Conservation (phyloP, 1,284 basidiomycete species). For the Veloboletus limbatus region DNA sequence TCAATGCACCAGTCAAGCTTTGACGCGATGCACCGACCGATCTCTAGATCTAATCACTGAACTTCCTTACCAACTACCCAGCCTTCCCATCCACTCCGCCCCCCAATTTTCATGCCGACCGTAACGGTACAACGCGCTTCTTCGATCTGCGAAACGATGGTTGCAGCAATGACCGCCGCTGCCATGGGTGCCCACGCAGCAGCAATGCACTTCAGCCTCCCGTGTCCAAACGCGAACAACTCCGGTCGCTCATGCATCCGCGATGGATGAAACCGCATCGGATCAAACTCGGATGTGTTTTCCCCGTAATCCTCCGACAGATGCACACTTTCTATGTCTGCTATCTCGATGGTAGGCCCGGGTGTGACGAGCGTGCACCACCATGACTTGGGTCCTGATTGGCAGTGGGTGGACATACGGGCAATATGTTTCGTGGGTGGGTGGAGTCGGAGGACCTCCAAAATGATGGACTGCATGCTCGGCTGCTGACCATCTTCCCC, state of each 20-base stretch:
- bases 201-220: conserved; percentile 45
- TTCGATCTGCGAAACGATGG: conserved; percentile 36
- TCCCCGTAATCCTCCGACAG: conserved; percentile 40
- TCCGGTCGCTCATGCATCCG: conserved; percentile 21
- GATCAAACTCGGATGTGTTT: conserved; percentile 39
- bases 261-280: conserved; percentile 38
- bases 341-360: conserved; percentile 23
- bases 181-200: conserved; percentile 52
- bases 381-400: conserved; percentile 5
- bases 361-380: conserved; percentile 8
- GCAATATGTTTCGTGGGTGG: conserved; percentile 53
- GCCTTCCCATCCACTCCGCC: conserved; percentile 31
- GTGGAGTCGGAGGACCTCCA: conserved; percentile 52
- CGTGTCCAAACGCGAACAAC: conserved; percentile 46
- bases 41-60: not conserved
- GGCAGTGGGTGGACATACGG: conserved; percentile 25
- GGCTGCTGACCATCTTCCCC: conserved; percentile 19
- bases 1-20: not conserved
- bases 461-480: conserved; percentile 42
- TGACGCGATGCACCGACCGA: not conserved
- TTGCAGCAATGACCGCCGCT: conserved; percentile 43
- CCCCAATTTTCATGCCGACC: conserved; percentile 20
- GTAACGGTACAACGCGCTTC: conserved; percentile 24
- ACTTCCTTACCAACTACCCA: conserved; percentile 14
- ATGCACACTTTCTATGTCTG: conserved; percentile 46